Base-by-base conservation (phyloP, 805 yeast species). In the Suhomyces faveliae region DNA sequence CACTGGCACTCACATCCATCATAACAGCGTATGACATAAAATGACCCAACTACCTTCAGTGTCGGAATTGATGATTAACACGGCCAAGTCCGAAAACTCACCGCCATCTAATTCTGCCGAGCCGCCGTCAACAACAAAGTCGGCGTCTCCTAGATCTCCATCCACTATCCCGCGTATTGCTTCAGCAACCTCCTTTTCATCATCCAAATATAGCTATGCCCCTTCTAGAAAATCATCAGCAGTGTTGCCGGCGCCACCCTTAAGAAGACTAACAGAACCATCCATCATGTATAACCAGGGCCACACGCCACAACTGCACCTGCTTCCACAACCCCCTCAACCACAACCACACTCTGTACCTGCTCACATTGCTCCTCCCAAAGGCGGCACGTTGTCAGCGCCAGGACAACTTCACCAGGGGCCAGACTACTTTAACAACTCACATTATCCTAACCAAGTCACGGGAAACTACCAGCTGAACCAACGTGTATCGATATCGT, bases 11-110 rank as follows among this genome's bases (percentile, higher is more conserved):
- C n/a, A n/a, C n/a, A n/a, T n/a, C n/a, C n/a, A n/a, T n/a, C n/a
- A n/a, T 3, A 15, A 3, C 21, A 33, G 21, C 29, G 35, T 15
- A 15, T 25, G 19, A 23, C 27, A 21, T n/a, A 42, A 15, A 30
- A 53, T 53, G 56, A 48, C 56, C 19, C 65, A 58, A 50, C 57
- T 61, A 46, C 65, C 65, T 27, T 60, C 64, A 13, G 65, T 61
- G 27, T 53, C 60, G 40, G 65, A 61, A 45, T 51, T 61, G 42
- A 57, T 60, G 56, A 57, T 57, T 17, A 50, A 55, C 24, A 53
- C 62, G 19, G 37, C 46, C 37, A 23, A 47, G 44, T 39, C 42
- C 15, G 38, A 43, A 50, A 17, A 40, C 17, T 37, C 40, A 8
- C 40, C 40, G 11, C 40, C 40, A 12, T 5, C 40, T 21, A 21